Conservation (phyloP, 1,284 basidiomycete genomes). For the Naganishia cerealis region DNA sequence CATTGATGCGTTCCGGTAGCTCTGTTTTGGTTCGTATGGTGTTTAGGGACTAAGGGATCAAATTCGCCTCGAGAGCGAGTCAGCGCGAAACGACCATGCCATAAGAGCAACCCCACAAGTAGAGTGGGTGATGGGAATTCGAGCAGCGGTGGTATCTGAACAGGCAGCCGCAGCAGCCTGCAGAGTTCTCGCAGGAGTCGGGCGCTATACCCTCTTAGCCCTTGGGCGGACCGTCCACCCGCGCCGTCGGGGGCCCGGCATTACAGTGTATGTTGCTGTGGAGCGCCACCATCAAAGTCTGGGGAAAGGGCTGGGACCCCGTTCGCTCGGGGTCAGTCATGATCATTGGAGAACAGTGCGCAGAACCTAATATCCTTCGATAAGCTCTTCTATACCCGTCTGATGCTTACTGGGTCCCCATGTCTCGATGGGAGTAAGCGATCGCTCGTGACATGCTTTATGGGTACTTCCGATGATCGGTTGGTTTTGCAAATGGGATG, state of each 20-base stretch:
- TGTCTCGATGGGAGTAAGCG: background rate
- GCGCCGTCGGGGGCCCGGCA: background rate
- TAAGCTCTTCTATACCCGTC: slow-evolving; percentile 2
- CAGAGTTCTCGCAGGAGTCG: background rate
- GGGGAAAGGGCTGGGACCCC: background rate
- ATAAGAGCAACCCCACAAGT: background rate
- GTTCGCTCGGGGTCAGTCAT: background rate
- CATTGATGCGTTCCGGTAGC: background rate
- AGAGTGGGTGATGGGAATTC: background rate
- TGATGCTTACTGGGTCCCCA: background rate
- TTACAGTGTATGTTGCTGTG: background rate
- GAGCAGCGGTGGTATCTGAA: background rate
- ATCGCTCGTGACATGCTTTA: background rate
- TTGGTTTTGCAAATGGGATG: background rate
- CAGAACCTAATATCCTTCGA: no score
- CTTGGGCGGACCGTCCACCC: background rate
- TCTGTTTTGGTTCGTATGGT: background rate
- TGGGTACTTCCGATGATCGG: background rate
- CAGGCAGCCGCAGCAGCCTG: no score
- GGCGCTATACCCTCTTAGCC: background rate
- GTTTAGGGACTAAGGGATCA: background rate
- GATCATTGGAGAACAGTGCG: background rate
- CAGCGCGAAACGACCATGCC: background rate
- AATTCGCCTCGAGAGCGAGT: background rate
- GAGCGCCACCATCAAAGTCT: background rate